These are phyloP conservation scores for Tolypocladium paradoxum DNA, from an alignment of 2,329 filamentous ascomycete genomes.

Conservation along the genomic window DNA sequence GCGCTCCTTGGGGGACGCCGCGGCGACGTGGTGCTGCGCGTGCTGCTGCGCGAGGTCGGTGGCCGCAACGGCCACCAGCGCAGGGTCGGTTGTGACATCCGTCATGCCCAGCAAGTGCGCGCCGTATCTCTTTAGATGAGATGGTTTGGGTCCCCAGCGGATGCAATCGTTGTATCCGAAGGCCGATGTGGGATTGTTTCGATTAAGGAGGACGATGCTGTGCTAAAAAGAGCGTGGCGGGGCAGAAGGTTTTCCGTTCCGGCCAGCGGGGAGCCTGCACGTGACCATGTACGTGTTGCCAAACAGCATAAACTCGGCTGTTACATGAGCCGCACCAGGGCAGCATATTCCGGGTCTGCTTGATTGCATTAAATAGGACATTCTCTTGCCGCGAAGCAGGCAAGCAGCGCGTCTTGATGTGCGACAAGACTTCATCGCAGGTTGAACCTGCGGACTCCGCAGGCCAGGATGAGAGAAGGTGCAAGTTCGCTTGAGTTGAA, in stretches of 20 bases:
- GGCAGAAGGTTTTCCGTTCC: constrained; percentile 2
- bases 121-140: constrained; percentile 13
- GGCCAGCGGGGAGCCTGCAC: not conserved
- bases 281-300: not conserved
- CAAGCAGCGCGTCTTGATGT: not conserved
- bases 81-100: constrained; percentile 27
- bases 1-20: constrained; percentile 31
- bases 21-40: constrained; percentile 2
- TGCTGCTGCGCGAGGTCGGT: constrained; percentile 14
- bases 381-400: too few species aligned
- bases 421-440: not conserved
- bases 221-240: constrained; percentile 20
- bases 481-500: too few species aligned
- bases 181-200: constrained; percentile 23
- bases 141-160: constrained; percentile 16
- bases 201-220: constrained; percentile 20
- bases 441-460: too few species aligned
- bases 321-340: not conserved
- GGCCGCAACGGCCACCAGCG: constrained; percentile 21
- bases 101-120: constrained; percentile 20
- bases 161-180: constrained; percentile 31
- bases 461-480: too few species aligned
- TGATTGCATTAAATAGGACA: not conserved
- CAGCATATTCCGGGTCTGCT: not conserved
- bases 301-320: not conserved